phyloP scores from a whole-genome alignment of 495 filamentous ascomycete species.

The Aspergillus sclerotioniger region DNA sequence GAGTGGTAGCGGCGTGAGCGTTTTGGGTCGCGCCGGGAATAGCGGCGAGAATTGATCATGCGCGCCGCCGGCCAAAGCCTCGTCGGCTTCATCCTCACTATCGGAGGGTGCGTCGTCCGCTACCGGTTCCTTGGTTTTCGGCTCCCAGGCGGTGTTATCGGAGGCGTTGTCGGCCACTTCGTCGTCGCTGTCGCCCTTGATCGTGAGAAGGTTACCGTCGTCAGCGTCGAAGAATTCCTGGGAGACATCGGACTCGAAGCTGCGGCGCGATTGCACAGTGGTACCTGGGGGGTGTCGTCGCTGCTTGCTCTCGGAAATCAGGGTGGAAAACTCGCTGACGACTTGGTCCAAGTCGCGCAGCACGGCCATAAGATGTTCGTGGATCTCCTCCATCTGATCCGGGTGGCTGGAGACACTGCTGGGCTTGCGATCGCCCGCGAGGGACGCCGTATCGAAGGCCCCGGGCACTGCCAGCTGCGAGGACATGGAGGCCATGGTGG shows the following conservation, averaged over 20 bases:
- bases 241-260: conserved; percentile 75
- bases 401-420: conserved; percentile 35
- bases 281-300: conserved; percentile 59
- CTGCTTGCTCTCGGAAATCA: conserved; percentile 75
- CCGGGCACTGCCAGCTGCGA: conserved; percentile 59
- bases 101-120: conserved; percentile 42
- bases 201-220: conserved; percentile 70
- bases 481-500: conserved; percentile 37
- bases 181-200: conserved; percentile 60
- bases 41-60: conserved; percentile 49
- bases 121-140: conserved; percentile 28
- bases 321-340: conserved; percentile 72
- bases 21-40: conserved; percentile 72
- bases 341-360: conserved; percentile 80
- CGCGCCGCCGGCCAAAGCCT: conserved; percentile 35
- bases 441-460: conserved; percentile 18
- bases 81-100: conserved; percentile 55
- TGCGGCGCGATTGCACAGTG: conserved; percentile 59
- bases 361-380: conserved; percentile 76
- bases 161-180: conserved; percentile 38
- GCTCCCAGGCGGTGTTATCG: conserved; percentile 10
- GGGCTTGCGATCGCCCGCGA: conserved; percentile 42
- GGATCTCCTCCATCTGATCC: conserved; percentile 60
- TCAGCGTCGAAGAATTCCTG: conserved; percentile 95
- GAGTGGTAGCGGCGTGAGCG: conserved; percentile 75